Evolutionary conservation across 768 basidiomycete species (phyloP), one percentile per base, ranked within the genome.

Genomic region (Paxillus ammoniavirescens): DNA sequence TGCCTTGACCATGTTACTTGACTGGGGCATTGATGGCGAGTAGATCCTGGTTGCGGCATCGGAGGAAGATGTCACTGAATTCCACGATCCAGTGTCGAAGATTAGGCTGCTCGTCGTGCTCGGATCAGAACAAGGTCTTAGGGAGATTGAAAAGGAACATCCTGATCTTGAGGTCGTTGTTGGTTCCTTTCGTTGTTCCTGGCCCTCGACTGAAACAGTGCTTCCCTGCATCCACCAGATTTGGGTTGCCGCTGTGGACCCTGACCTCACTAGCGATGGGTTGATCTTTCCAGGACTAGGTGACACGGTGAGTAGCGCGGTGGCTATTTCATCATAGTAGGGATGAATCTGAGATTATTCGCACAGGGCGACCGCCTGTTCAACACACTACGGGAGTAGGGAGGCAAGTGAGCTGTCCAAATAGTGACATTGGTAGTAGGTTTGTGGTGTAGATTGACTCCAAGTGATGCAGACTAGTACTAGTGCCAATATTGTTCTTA

Each of bases 211-310:
- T 37, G 42, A 56, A 5, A n/a, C n/a, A 23, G 28, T 44, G 15
- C 23, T 5, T 41, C 49, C 50, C 37, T 30, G 40, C 18, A 6
- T 28, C 26, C 40, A 17, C 21, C 56, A 95, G 93, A 86, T 96
- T 40, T 96, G 89, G 88, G 86, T 83, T 38, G 91, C 89, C 17
- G 90, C 84, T 1, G 80, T 95, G 10, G 94, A 97, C 64, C 71
- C 84, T 6, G 65, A 76, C 0, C 68, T 98, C 56, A 94, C 91
- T 0, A 42, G 57, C 0, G 80, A 89, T 15, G 96, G 95, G 7
- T 75, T 93, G 57, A 89, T 98, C 54, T 79, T 74, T n/a, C 95
- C 95, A 9, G 95, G 95, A 17, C 77, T 96, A 42, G 95, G 95
- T 5, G 95, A 97, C 70, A 84, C 91, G 23, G 92, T 91, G 64